Evolutionary conservation across 2,329 filamentous ascomycete species (phyloP).

Genomic region (Epichloe sp.): DNA sequence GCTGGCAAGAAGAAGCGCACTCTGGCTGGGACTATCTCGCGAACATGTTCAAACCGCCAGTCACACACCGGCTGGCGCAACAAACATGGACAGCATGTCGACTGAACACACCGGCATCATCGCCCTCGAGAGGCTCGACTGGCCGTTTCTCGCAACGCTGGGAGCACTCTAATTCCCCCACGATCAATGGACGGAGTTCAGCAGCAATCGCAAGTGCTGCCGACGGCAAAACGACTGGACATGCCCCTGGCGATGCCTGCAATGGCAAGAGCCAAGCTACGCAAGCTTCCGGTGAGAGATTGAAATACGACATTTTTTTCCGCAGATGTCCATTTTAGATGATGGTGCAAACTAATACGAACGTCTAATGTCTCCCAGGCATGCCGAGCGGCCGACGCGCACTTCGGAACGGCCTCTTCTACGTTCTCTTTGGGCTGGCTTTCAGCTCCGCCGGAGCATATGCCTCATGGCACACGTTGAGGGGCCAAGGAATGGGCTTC

Average conservation of each 20-base stretch:
- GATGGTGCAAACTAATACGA: not conserved
- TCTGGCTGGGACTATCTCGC: not conserved
- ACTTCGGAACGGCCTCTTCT: conserved; percentile 12
- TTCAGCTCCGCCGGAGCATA: conserved; percentile 20
- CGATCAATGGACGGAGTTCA: too few species aligned
- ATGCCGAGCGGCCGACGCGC: not conserved
- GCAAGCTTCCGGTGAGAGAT: not conserved
- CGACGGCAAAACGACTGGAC: too few species aligned
- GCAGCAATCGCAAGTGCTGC: too few species aligned
- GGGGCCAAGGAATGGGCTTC: conserved; percentile 23
- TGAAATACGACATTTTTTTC: not conserved
- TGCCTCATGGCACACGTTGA: conserved; percentile 23
- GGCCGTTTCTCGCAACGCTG: not conserved
- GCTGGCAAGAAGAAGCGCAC: not conserved
- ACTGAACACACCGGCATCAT: not conserved
- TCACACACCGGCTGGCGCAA: conserved; percentile 1
- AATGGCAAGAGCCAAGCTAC: too few species aligned
- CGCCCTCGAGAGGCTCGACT: not conserved
- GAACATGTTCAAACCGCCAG: not conserved
- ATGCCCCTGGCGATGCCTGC: too few species aligned
- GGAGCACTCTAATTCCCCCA: not conserved
- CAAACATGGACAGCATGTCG: not conserved
- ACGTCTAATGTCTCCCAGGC: not conserved
- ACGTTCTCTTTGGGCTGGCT: conserved; percentile 17
- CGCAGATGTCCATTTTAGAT: too few species aligned